phyloP scores from a whole-genome alignment of 2,329 filamentous ascomycete genomes.

The Geosmithia morbida region DNA sequence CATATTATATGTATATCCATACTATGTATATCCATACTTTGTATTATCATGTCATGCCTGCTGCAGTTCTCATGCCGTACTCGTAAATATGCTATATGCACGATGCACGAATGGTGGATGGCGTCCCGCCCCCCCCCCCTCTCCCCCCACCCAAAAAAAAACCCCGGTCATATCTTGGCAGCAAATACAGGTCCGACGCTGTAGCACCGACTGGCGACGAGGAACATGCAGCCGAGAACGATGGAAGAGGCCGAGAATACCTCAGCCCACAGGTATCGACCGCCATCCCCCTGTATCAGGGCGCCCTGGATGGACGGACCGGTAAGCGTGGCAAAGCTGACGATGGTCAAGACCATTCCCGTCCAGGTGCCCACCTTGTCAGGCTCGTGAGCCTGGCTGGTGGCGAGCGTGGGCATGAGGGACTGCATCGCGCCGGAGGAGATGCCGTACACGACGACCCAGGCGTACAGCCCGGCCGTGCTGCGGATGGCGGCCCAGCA shows the following conservation, averaged over 20 bases:
- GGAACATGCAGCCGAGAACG: conserved; percentile 24
- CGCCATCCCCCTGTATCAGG: conserved; percentile 4
- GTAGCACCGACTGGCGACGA: conserved; percentile 4
- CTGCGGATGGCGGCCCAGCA: conserved; percentile 43
- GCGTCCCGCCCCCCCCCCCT: too few species aligned
- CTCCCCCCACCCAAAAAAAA: too few species aligned
- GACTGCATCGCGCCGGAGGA: conserved; percentile 46
- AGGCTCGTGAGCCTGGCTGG: background rate
- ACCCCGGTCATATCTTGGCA: background rate
- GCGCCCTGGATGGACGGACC: conserved; percentile 1
- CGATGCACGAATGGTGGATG: background rate
- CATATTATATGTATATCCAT: too few species aligned
- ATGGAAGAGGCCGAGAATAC: conserved; percentile 36
- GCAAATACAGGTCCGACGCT: background rate
- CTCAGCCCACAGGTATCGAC: conserved; percentile 15
- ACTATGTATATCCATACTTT: too few species aligned
- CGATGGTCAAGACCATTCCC: conserved; percentile 38
- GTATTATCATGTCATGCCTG: too few species aligned
- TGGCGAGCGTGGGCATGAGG: conserved; percentile 39
- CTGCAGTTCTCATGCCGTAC: too few species aligned
- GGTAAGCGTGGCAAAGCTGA: conserved; percentile 3
- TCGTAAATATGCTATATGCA: too few species aligned
- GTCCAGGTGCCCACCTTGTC: conserved; percentile 20
- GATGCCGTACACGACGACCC: conserved; percentile 48
- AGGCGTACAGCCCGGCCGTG: conserved; percentile 40